Percentiles rank a stretch among this genome's conserved stretches.
Evolutionary conservation across 257 asterid genomes (phyloP).

Genomic region (Misopates orontium): DNA sequence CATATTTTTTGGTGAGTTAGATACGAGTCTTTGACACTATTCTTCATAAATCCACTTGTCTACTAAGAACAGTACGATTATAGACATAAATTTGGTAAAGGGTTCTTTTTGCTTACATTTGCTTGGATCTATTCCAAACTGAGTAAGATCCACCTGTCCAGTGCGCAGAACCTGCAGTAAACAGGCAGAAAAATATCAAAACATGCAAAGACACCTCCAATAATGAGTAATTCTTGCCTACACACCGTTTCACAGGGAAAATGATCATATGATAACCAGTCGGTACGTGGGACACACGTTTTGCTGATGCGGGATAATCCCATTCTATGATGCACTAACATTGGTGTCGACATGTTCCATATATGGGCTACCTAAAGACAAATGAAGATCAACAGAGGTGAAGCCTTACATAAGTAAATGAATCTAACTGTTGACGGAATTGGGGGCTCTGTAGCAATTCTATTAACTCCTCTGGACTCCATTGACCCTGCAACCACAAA

Average conservation of each 20-base stretch:
- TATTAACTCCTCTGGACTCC: constrained; percentile 76
- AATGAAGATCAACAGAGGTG: not conserved
- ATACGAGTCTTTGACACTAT: constrained; percentile 18
- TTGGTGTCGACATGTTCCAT: not conserved
- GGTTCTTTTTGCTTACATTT: constrained; percentile 54
- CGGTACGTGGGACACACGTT: not conserved
- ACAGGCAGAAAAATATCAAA: constrained; percentile 19
- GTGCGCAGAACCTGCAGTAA: constrained; percentile 75
- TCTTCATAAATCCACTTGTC: constrained; percentile 1
- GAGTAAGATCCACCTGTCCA: constrained; percentile 86
- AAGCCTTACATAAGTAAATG: constrained; percentile 83
- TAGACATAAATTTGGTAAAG: not conserved
- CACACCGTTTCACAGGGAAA: not conserved
- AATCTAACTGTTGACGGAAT: constrained; percentile 92
- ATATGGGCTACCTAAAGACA: constrained; percentile 9
- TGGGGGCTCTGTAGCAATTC: constrained; percentile 93
- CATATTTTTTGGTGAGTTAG: not conserved
- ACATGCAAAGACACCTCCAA: constrained; percentile 7
- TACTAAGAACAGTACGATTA: not conserved
- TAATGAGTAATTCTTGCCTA: not conserved
- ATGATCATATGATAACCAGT: not conserved
- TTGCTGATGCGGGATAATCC: not conserved
- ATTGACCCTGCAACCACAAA: constrained; percentile 57
- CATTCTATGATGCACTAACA: not conserved
- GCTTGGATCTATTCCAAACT: constrained; percentile 89